A percentile compares a stretch with the other conserved stretches of the same genome.
Conservation (phyloP, 805 yeast genomes). For the Starmerella bombi region DNA sequence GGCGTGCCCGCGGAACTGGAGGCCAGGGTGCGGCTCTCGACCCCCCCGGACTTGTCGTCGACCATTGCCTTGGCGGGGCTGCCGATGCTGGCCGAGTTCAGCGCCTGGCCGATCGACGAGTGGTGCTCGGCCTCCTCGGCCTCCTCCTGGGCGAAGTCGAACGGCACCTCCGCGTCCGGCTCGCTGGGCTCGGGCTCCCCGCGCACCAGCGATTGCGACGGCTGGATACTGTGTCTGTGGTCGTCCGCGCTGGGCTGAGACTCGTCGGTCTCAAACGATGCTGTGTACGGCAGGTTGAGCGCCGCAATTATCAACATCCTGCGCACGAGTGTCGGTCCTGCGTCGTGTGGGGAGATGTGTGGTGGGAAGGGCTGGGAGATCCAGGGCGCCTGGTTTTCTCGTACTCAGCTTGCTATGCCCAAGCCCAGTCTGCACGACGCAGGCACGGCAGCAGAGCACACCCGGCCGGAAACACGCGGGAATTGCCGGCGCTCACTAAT, state of each 20-base stretch:
- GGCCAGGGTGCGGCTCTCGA: not conserved
- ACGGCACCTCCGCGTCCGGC: slow-evolving; percentile 17
- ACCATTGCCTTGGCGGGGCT: not conserved
- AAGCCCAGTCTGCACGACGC: no score
- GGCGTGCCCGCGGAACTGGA: not conserved
- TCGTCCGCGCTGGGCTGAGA: slow-evolving; percentile 1
- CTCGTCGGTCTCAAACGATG: slow-evolving; percentile 18
- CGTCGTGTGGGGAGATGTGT: no score
- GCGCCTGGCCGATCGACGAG: not conserved
- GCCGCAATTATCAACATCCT: slow-evolving; percentile 22
- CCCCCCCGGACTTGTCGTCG: not conserved
- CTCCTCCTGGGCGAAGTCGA: slow-evolving; percentile 12
- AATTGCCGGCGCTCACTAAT: no score
- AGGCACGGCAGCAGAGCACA: no score
- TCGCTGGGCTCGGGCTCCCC: slow-evolving; percentile 9
- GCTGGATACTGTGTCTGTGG: not conserved
- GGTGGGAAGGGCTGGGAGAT: no score
- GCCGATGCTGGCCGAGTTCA: not conserved
- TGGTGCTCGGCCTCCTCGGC: slow-evolving; percentile 2
- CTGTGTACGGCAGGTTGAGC: slow-evolving; percentile 25
- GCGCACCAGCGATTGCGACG: slow-evolving; percentile 9
- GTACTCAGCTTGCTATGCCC: no score
- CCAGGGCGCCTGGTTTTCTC: no score
- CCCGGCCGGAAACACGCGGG: no score
- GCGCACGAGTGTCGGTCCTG: no score